Conservation (phyloP, 2,329 filamentous ascomycete genomes). For the Talaromyces sp. region DNA sequence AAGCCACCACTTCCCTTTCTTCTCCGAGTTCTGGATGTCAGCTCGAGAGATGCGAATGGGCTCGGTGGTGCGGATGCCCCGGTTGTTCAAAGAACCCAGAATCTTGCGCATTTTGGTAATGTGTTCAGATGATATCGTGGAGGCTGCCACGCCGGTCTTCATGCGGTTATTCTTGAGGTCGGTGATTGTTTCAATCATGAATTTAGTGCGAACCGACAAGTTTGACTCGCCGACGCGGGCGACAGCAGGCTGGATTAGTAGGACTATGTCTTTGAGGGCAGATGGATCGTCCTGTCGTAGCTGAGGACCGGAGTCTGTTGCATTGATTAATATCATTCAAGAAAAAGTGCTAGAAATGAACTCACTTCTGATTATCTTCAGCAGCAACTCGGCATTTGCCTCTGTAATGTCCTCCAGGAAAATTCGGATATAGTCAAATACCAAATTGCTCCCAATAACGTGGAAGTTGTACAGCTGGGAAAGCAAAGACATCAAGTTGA, state of each 20-base stretch:
- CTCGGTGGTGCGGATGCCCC: slow-evolving; percentile 65
- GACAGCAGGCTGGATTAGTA: slow-evolving; percentile 68
- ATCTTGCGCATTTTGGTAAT: slow-evolving; percentile 84
- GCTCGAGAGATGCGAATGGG: slow-evolving; percentile 74
- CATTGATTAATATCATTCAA: slow-evolving; percentile 13
- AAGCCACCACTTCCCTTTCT: slow-evolving; percentile 96
- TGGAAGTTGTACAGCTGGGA: slow-evolving; percentile 90
- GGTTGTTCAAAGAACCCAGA: slow-evolving; percentile 66
- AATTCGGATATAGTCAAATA: slow-evolving; percentile 85
- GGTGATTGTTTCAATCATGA: slow-evolving; percentile 96
- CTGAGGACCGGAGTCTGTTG: slow-evolving; percentile 64
- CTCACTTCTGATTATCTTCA: slow-evolving; percentile 70
- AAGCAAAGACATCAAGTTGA: slow-evolving; percentile 76
- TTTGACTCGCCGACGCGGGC: slow-evolving; percentile 61
- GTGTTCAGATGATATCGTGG: slow-evolving; percentile 70
- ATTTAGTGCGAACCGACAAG: slow-evolving; percentile 81
- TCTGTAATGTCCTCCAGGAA: slow-evolving; percentile 73
- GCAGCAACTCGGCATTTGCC: slow-evolving; percentile 77
- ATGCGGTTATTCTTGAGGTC: slow-evolving; percentile 91
- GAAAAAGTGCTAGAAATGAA: background rate
- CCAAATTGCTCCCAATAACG: slow-evolving; percentile 70
- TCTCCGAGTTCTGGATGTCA: slow-evolving; percentile 78
- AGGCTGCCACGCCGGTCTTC: slow-evolving; percentile 67
- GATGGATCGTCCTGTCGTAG: slow-evolving; percentile 84
- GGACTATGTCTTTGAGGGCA: slow-evolving; percentile 80